These are phyloP conservation scores for Theileria equi DNA, from an alignment of 169 alveolate genomes.

Conservation along the genomic window DNA sequence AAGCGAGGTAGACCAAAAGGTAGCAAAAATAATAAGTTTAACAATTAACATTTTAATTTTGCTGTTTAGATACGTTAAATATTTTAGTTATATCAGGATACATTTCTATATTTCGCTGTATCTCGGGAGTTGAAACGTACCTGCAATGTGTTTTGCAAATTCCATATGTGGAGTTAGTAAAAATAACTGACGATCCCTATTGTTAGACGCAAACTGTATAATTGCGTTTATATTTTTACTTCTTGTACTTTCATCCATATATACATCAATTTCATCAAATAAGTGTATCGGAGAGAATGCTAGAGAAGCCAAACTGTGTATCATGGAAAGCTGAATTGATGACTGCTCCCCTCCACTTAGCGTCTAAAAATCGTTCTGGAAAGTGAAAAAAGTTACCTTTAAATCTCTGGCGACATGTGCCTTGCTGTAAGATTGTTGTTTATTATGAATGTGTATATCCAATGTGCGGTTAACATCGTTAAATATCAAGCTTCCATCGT, in stretches of 20 bases:
- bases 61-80: slow-evolving; percentile 40
- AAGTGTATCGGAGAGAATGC: slow-evolving; percentile 62
- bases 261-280: slow-evolving; percentile 65
- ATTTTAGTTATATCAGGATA: slow-evolving; percentile 50
- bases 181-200: slow-evolving; percentile 54
- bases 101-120: slow-evolving; percentile 3
- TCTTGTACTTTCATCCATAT: slow-evolving; percentile 64
- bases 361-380: slow-evolving; percentile 17
- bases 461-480: slow-evolving; percentile 57
- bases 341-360: slow-evolving; percentile 68
- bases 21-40: not conserved
- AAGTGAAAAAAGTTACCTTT: slow-evolving; percentile 24
- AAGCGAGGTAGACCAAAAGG: not conserved
- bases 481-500: slow-evolving; percentile 60
- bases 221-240: slow-evolving; percentile 56
- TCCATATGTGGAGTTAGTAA: slow-evolving; percentile 64
- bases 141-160: slow-evolving; percentile 57
- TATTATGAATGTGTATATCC: slow-evolving; percentile 57
- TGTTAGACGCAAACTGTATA: slow-evolving; percentile 47
- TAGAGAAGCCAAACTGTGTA: slow-evolving; percentile 59
- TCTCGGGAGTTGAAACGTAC: not conserved
- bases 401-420: slow-evolving; percentile 58
- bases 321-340: slow-evolving; percentile 60
- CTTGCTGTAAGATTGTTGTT: slow-evolving; percentile 52
- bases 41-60: not conserved